Percentiles rank a stretch among this genome's conserved stretches.
Conservation (phyloP, 2,329 filamentous ascomycete genomes). For the Furcasterigmium sp. region DNA sequence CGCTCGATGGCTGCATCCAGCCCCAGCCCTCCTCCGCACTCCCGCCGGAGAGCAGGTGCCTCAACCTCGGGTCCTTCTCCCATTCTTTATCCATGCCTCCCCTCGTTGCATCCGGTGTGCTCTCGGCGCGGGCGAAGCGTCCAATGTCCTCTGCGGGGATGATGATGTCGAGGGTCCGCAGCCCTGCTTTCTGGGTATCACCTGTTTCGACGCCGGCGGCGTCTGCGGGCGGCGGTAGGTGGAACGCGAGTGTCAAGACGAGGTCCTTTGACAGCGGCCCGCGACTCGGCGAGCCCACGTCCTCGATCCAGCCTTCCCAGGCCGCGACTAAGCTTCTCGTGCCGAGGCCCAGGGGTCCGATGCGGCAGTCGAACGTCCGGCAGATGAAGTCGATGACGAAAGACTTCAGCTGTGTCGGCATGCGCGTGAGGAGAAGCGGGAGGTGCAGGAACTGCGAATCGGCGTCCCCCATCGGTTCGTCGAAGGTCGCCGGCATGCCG, state of each 20-base stretch:
- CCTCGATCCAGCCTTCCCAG: constrained; percentile 47
- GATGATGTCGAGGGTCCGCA: constrained; percentile 45
- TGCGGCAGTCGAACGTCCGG: constrained; percentile 50
- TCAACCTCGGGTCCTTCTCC: constrained; percentile 28
- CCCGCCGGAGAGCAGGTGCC: constrained; percentile 40
- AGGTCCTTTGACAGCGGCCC: constrained; percentile 37
- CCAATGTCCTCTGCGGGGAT: constrained; percentile 42
- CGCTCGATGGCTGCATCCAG: constrained; percentile 29
- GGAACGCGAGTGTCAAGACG: constrained; percentile 46
- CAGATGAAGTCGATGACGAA: constrained; percentile 46
- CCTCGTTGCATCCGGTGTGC: constrained; percentile 8
- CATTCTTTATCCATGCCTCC: constrained; percentile 14
- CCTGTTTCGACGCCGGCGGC: constrained; percentile 7
- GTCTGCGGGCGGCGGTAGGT: constrained; percentile 26
- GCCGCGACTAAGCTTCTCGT: constrained; percentile 42
- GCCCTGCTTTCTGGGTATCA: constrained; percentile 18
- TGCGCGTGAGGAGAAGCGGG: constrained; percentile 48
- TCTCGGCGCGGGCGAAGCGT: constrained; percentile 38
- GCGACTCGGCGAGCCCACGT: constrained; percentile 26
- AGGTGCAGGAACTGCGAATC: constrained; percentile 36
- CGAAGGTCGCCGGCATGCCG: not conserved
- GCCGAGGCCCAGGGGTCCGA: constrained; percentile 43
- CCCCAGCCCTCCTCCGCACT: constrained; percentile 48
- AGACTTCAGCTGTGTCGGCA: constrained; percentile 47
- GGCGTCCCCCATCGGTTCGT: constrained; percentile 6